Base-by-base conservation (phyloP, 2,329 filamentous ascomycete species). In the Ophiostoma quercus region DNA sequence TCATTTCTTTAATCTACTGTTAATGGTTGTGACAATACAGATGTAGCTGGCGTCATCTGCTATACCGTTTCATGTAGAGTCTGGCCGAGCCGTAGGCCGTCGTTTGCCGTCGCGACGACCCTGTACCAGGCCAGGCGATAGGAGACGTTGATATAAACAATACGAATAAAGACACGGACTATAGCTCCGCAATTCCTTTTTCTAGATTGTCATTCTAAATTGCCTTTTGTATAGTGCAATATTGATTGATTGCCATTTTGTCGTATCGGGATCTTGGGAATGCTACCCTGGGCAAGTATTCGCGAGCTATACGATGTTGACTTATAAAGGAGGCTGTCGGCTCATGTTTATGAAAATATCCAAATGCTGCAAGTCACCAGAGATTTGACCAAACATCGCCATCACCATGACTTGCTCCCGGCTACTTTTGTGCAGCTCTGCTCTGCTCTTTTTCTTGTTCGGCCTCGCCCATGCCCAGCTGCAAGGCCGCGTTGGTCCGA, bases 401-500 rank as follows among this genome's bases (percentile, higher is more conserved):
- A 19, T 14, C 16, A 43, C 19, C 16, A n/a, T 47, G 43, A 16
- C 43, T n/a, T n/a, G 16, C 43, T 47, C 43, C 19, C 43, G 43
- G 19, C 16, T 47, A 16, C 43, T 47, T 19, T 47, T 19, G 43
- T 47, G 43, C 43, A 19, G 43, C 43, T 47, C 43, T 47, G 43
- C 16, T n/a, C 16, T 47, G 5, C 19, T 47, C 16, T 47, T 47
- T 47, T 16, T 47, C 43, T 19, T 47, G 43, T n/a, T 47, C 43
- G 43, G 19, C 43, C 6, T 47, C 19, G 43, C 2, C 19, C 43
- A 63, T 19, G 69, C 76, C 12, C 75, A 77, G 72, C 73, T 77
- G 29, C 72, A 71, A 29, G 76, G 75, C 16, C 70, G 57, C 14
- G 76, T 77, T 43, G 76, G 76, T 2, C 76, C 75, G 0, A 74